phyloP scores from a whole-genome alignment of 2,329 filamentous ascomycete species.

The Lachnellula cervina region DNA sequence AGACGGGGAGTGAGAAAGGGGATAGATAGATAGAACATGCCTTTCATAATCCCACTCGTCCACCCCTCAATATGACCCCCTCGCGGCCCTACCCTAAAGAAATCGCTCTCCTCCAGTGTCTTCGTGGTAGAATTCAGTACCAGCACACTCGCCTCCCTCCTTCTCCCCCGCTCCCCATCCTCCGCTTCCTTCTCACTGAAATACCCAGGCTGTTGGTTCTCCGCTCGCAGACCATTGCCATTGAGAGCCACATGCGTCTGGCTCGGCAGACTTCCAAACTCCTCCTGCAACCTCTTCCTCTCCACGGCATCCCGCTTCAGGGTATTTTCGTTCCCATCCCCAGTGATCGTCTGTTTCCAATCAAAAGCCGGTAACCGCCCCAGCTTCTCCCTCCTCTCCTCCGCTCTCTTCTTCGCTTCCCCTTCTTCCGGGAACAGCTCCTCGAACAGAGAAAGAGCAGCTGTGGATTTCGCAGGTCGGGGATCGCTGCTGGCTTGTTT shows the following conservation, averaged over 20 bases:
- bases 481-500: background rate
- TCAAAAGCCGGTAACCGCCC: conserved; percentile 27
- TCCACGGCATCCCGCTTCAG: background rate
- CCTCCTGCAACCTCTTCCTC: background rate
- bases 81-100: conserved; percentile 60
- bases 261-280: background rate
- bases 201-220: background rate
- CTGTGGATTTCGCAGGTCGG: background rate
- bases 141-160: conserved; percentile 34
- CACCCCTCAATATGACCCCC: conserved; percentile 63
- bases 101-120: conserved; percentile 62
- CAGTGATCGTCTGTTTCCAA: conserved; percentile 12
- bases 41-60: conserved; percentile 57
- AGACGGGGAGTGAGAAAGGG: background rate
- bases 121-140: conserved; percentile 54
- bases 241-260: background rate
- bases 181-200: background rate
- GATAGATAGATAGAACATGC: conserved; percentile 30
- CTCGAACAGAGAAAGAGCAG: conserved; percentile 35
- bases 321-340: background rate
- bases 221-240: background rate
- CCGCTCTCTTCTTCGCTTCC: conserved; percentile 15
- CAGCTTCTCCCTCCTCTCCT: conserved; percentile 20
- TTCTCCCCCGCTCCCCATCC: background rate
- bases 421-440: conserved; percentile 52